Conservation (phyloP, 129 eudicot genomes). For the Mikania micrantha region DNA sequence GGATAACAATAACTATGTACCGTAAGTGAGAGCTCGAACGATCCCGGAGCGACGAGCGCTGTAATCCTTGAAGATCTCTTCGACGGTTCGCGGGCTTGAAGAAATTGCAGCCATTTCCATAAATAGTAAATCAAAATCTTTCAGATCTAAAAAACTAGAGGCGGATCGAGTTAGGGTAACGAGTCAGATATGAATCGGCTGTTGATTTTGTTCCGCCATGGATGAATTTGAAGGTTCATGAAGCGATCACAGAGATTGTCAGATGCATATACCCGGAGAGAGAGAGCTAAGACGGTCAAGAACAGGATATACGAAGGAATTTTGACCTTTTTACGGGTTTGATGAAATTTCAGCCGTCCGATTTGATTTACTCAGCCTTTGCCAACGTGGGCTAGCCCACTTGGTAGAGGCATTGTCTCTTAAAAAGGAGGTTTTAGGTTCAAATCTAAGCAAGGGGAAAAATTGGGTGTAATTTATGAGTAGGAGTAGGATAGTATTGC, state of each 20-base stretch:
- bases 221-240: conserved; percentile 22
- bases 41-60: conserved; percentile 61
- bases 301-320: not conserved
- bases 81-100: conserved; percentile 73
- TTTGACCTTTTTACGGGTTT: conserved; percentile 3
- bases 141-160: conserved; percentile 23
- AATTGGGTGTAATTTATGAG: no score
- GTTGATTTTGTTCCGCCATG: conserved; percentile 16
- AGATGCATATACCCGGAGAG: not conserved
- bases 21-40: conserved; percentile 74
- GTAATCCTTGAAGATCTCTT: conserved; percentile 85
- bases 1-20: conserved; percentile 9
- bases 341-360: conserved; percentile 23
- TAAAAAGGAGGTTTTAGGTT: no score
- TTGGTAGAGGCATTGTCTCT: no score
- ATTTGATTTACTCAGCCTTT: conserved; percentile 3
- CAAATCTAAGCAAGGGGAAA: no score
- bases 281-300: conserved; percentile 13
- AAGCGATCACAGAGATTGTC: conserved; percentile 9
- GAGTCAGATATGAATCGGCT: conserved; percentile 11
- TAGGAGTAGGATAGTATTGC: no score
- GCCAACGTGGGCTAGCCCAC: no score
- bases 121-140: not conserved
- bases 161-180: conserved; percentile 9
- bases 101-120: conserved; percentile 62